Conservation (phyloP, 495 filamentous ascomycete species). For the Cryomyces minteri region DNA sequence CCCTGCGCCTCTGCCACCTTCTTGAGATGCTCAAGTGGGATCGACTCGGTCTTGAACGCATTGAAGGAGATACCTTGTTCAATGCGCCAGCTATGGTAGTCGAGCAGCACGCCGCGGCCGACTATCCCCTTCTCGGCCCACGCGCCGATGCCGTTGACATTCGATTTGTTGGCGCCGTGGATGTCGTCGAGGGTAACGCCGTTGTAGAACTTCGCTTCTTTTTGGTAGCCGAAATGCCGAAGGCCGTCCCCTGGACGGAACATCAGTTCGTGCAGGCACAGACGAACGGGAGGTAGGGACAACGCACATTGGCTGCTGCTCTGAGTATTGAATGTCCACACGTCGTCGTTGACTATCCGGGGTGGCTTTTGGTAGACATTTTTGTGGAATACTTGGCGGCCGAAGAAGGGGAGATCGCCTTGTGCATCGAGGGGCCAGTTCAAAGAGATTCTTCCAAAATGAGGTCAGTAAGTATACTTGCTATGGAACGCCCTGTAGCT, state of each 20-base stretch:
- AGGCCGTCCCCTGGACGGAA: conserved; percentile 10
- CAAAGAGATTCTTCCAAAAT: conserved; percentile 12
- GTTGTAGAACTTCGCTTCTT: conserved; percentile 35
- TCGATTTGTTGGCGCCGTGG: conserved; percentile 17
- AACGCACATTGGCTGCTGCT: conserved; percentile 14
- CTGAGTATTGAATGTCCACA: conserved; percentile 22
- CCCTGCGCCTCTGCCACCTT: conserved; percentile 27
- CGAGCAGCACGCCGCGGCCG: conserved; percentile 29
- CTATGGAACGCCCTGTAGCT: too few relatives aligned
- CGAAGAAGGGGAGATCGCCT: conserved; percentile 17
- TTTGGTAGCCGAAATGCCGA: conserved; percentile 16
- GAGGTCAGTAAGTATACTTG: too few relatives aligned
- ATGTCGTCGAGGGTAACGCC: conserved; percentile 37
- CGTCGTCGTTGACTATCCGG: conserved; percentile 20
- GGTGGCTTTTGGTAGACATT: conserved; percentile 18
- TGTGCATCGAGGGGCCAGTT: conserved; percentile 22
- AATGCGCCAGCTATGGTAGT: conserved; percentile 19
- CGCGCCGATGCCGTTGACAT: conserved; percentile 29
- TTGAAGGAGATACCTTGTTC: conserved; percentile 16
- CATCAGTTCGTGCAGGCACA: too few relatives aligned
- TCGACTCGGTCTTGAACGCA: conserved; percentile 23
- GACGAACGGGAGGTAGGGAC: too few relatives aligned
- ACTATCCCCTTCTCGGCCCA: conserved; percentile 25
- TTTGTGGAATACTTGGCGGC: conserved; percentile 19
- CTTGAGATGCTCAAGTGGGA: conserved; percentile 26